A percentile compares a stretch with the other conserved stretches of the same genome.
Conservation (phyloP, 1,284 basidiomycete species). For the Malassezia furfur region DNA sequence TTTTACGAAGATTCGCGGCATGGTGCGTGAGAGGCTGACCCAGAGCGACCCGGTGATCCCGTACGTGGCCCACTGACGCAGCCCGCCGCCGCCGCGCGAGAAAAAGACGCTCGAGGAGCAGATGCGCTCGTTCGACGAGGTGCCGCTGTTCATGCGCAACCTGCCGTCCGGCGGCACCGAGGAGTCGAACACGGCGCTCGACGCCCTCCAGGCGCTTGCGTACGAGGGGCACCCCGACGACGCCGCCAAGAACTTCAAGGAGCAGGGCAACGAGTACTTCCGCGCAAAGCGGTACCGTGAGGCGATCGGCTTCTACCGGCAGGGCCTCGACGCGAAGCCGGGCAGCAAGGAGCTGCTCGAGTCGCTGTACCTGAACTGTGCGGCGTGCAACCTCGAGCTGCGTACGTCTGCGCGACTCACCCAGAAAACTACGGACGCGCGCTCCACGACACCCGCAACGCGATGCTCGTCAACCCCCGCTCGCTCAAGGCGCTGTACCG, state of each 20-base stretch:
- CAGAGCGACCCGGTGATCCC: background rate
- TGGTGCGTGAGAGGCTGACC: too few relatives aligned
- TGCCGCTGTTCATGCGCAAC: conserved; percentile 84
- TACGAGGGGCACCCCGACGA: conserved; percentile 90
- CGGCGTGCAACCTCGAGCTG: conserved; percentile 82
- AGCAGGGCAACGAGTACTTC: conserved; percentile 90
- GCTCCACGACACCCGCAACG: conserved; percentile 69
- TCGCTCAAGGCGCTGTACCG: conserved; percentile 43
- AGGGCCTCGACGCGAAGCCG: conserved; percentile 75
- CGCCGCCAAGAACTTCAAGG: conserved; percentile 80
- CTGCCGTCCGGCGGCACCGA: conserved; percentile 54
- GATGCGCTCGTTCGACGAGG: conserved; percentile 29
- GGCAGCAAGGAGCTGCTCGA: conserved; percentile 60
- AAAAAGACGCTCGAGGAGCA: conserved; percentile 16
- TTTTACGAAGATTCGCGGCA: background rate
- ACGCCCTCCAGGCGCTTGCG: conserved; percentile 73
- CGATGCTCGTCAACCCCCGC: conserved; percentile 53
- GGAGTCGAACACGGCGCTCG: conserved; percentile 53
- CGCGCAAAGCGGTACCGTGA: conserved; percentile 74
- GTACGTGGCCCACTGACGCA: background rate
- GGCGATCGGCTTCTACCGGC: conserved; percentile 78
- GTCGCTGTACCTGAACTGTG: conserved; percentile 59
- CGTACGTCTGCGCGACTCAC: conserved; percentile 50
- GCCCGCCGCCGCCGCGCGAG: conserved; percentile 4
- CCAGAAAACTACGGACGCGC: conserved; percentile 77